phyloP scores from a whole-genome alignment of 139 green algal genomes.

The Chlorella sp. region DNA sequence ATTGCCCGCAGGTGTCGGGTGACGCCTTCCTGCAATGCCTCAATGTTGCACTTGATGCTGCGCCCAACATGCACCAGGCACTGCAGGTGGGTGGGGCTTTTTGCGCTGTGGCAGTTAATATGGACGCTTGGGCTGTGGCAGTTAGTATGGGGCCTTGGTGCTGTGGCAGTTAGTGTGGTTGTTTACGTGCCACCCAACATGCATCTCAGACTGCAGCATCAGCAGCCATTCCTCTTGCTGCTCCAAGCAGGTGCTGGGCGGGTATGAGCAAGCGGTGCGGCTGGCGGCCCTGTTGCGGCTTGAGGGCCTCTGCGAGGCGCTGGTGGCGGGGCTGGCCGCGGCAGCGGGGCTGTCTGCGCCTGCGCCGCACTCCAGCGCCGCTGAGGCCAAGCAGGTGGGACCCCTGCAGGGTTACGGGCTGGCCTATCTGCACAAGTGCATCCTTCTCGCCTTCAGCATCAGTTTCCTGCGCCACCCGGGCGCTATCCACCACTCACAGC shows the following conservation, averaged over 20 bases:
- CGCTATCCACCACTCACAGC: too few relatives aligned
- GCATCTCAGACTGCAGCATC: too few relatives aligned
- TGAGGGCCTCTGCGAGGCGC: conserved; percentile 63
- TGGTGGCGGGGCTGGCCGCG: conserved; percentile 56
- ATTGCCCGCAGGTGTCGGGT: conserved; percentile 53
- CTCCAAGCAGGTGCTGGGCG: conserved; percentile 47
- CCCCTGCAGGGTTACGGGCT: too few relatives aligned
- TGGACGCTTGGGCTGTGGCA: too few relatives aligned
- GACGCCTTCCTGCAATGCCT: conserved; percentile 59
- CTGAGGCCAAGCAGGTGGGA: conserved; percentile 37
- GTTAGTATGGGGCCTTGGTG: too few relatives aligned
- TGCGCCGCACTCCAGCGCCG: conserved; percentile 15
- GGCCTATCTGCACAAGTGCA: too few relatives aligned
- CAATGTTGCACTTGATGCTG: conserved; percentile 45
- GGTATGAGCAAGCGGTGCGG: conserved; percentile 55
- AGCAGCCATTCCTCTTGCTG: too few relatives aligned
- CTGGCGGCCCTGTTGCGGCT: conserved; percentile 70
- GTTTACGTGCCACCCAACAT: background rate
- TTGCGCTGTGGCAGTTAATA: background rate
- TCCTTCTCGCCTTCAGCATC: too few relatives aligned
- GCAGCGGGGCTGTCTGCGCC: conserved; percentile 36
- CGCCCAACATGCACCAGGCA: conserved; percentile 30
- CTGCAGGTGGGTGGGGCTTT: background rate
- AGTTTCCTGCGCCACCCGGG: too few relatives aligned
- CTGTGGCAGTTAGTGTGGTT: too few relatives aligned